A percentile compares a stretch with the other conserved stretches of the same genome.
Evolutionary conservation across 1,284 basidiomycete genomes (phyloP).

Genomic region (Limonomyces culmigenus): DNA sequence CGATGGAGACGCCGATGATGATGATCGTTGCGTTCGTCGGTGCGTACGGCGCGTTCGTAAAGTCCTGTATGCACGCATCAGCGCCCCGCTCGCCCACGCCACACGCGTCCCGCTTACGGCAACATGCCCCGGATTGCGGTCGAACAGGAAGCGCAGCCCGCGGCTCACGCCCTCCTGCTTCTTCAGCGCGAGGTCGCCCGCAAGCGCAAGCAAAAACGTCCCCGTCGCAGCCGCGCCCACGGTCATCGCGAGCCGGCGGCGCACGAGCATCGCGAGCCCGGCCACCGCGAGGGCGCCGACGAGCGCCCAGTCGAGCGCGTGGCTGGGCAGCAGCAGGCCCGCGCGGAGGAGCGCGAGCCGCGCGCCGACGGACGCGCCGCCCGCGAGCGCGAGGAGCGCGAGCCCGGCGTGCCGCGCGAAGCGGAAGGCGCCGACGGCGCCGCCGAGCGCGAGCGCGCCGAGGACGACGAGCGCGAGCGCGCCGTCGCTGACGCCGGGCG

Average conservation of each 20-base stretch:
- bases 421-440: slow-evolving; percentile 31
- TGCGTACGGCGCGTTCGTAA: slow-evolving; percentile 8
- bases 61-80: slow-evolving; percentile 5
- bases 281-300: slow-evolving; percentile 21
- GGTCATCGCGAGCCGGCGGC: too few relatives aligned
- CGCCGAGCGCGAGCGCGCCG: slow-evolving; percentile 30
- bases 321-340: slow-evolving; percentile 26
- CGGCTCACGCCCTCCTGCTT: slow-evolving; percentile 43
- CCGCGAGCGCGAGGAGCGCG: slow-evolving; percentile 25
- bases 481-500: slow-evolving; percentile 30
- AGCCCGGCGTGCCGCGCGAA: too few relatives aligned
- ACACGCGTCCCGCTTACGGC: slow-evolving; percentile 31
- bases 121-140: slow-evolving; percentile 38
- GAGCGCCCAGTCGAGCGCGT: slow-evolving; percentile 35
- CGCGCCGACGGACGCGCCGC: slow-evolving; percentile 34
- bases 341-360: slow-evolving; percentile 33
- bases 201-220: slow-evolving; percentile 38
- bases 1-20: slow-evolving; percentile 11
- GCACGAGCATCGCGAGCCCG: slow-evolving; percentile 22
- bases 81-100: slow-evolving; percentile 26
- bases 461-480: slow-evolving; percentile 30
- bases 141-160: slow-evolving; percentile 43
- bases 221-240: slow-evolving; percentile 36
- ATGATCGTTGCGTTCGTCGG: slow-evolving; percentile 9
- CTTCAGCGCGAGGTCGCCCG: slow-evolving; percentile 35